Evolutionary conservation across 805 yeast genomes (phyloP).

Genomic region (Maudiozyma pseudohumilis): DNA sequence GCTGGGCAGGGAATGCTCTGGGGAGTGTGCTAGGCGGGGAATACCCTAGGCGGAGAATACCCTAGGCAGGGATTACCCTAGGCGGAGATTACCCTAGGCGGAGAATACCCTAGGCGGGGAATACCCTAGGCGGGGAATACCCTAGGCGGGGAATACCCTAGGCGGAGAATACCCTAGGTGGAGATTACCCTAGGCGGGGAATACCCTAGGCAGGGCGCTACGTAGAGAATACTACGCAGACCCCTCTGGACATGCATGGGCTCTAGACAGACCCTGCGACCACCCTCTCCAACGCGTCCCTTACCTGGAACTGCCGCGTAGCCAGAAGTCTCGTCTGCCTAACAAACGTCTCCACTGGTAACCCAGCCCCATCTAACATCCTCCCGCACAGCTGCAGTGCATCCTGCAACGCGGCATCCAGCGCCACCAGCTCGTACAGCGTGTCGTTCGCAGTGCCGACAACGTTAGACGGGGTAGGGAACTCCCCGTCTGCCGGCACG

Average conservation of each 20-base stretch:
- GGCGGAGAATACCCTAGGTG: too few relatives aligned
- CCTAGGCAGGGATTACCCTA: too few relatives aligned
- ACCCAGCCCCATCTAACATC: conserved; percentile 12
- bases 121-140: too few relatives aligned
- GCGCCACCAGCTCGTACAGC: conserved; percentile 39
- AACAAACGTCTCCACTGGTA: conserved; percentile 22
- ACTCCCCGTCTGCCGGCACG: too few relatives aligned
- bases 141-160: too few relatives aligned
- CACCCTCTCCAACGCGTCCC: conserved; percentile 30
- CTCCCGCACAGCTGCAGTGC: conserved; percentile 41
- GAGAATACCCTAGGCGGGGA: too few relatives aligned
- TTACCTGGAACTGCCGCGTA: conserved; percentile 50
- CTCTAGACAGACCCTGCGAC: not conserved
- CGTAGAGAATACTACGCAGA: not conserved
- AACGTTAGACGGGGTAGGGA: conserved; percentile 12
- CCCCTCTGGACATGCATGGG: not conserved
- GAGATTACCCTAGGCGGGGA: too few relatives aligned
- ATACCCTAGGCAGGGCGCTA: not conserved
- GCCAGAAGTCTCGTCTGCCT: conserved; percentile 44
- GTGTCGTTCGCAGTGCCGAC: conserved; percentile 51
- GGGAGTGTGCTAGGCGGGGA: too few relatives aligned
- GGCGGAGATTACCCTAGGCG: too few relatives aligned
- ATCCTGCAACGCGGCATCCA: conserved; percentile 64
- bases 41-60: too few relatives aligned
- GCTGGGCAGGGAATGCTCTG: too few relatives aligned